Conservation (phyloP, 768 basidiomycete genomes). For the Termitomyces sp. region DNA sequence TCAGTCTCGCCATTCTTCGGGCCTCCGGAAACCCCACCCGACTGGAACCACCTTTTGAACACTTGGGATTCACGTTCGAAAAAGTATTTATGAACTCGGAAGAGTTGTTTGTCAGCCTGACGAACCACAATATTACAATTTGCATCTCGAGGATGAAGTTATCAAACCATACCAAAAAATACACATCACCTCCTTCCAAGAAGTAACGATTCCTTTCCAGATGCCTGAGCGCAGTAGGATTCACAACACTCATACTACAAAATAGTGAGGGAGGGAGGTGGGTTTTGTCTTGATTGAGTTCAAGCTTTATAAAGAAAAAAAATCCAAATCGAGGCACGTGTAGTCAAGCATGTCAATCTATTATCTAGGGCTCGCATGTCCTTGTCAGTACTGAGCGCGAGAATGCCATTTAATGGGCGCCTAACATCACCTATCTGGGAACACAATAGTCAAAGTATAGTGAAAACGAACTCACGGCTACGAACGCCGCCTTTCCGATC, state of each 20-base stretch:
- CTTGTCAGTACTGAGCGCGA: background rate
- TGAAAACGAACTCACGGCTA: background rate
- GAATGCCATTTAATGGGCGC: background rate
- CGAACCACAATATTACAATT: background rate
- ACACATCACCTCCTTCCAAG: conserved; percentile 15
- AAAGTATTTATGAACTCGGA: conserved; percentile 54
- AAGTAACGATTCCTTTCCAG: conserved; percentile 17
- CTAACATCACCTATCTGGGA: background rate
- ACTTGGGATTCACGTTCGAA: conserved; percentile 51
- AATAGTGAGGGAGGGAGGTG: background rate
- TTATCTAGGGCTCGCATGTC: background rate
- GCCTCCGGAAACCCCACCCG: conserved; percentile 10
- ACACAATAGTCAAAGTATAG: background rate
- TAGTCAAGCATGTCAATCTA: background rate
- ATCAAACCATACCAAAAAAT: conserved; percentile 37
- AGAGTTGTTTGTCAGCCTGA: conserved; percentile 51
- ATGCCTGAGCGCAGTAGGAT: background rate
- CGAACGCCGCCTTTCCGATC: background rate
- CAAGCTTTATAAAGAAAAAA: background rate
- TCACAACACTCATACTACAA: background rate
- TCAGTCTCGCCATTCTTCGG: conserved; percentile 31
- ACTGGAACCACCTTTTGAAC: conserved; percentile 29
- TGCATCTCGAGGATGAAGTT: background rate
- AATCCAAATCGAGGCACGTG: background rate
- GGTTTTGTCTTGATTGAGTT: background rate